Evolutionary conservation across 371 early-diverging fungal species (phyloP).

Genomic region (Syncephalastrum racemosum): DNA sequence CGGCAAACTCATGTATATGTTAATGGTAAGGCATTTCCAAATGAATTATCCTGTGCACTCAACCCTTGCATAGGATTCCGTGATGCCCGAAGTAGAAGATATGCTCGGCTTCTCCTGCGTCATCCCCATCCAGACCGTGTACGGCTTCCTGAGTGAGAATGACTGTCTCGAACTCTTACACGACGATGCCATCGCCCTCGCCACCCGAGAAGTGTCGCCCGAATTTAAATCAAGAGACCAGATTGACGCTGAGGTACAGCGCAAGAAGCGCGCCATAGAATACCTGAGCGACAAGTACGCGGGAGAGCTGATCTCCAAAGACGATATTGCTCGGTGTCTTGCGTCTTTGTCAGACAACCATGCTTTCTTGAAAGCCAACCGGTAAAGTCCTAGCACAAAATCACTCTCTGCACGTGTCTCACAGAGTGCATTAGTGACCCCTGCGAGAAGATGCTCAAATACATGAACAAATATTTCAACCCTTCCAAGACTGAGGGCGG

Average conservation of each 20-base stretch:
- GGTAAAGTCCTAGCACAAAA: constrained; percentile 35
- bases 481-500: constrained; percentile 56
- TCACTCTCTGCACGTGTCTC: neutral
- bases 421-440: constrained; percentile 69
- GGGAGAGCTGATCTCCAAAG: constrained; percentile 48
- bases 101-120: constrained; percentile 83
- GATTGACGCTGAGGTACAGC: constrained; percentile 83
- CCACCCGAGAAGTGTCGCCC: constrained; percentile 87
- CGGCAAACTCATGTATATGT: constrained; percentile 93
- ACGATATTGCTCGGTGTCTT: constrained; percentile 84
- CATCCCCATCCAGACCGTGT: constrained; percentile 86
- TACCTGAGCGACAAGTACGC: constrained; percentile 77
- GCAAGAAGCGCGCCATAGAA: constrained; percentile 90
- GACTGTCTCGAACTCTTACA: constrained; percentile 70
- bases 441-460: constrained; percentile 90
- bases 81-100: constrained; percentile 83
- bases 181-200: constrained; percentile 78
- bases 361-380: constrained; percentile 82
- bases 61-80: constrained; percentile 66
- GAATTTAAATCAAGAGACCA: constrained; percentile 75
- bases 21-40: constrained; percentile 54
- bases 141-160: constrained; percentile 66
- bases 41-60: neutral
- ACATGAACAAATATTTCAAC: constrained; percentile 69
- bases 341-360: constrained; percentile 96